Conservation (phyloP, 768 basidiomycete species). For the Rhodocollybia butyracea region DNA sequence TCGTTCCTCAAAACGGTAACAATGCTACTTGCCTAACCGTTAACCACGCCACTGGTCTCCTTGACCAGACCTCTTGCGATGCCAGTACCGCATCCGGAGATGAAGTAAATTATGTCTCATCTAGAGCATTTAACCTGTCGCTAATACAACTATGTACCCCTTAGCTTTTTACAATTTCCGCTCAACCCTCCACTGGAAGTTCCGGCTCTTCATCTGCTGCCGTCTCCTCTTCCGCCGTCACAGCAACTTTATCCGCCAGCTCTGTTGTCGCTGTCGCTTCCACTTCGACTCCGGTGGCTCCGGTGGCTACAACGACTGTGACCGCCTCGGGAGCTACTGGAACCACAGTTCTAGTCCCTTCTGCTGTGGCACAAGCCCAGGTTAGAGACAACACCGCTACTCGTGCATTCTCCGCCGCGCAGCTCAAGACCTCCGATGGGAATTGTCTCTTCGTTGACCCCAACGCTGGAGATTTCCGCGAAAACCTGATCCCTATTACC, state of each 20-base stretch:
- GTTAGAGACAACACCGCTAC: conserved; percentile 20
- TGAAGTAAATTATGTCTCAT: conserved; percentile 8
- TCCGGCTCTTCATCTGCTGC: neutral
- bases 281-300: neutral
- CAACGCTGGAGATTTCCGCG: conserved; percentile 18
- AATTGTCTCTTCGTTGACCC: conserved; percentile 16
- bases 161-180: conserved; percentile 20
- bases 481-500: conserved; percentile 18
- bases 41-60: conserved; percentile 7
- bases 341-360: conserved; percentile 13
- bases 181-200: neutral
- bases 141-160: too few species aligned
- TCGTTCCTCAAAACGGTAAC: conserved; percentile 16
- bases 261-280: neutral
- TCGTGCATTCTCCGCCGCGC: conserved; percentile 16
- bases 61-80: conserved; percentile 18
- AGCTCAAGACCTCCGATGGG: conserved; percentile 16
- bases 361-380: conserved; percentile 17
- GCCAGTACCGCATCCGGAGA: conserved; percentile 12
- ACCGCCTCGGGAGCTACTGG: conserved; percentile 1
- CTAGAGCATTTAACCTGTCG: neutral
- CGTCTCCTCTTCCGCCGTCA: neutral
- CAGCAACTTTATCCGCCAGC: neutral
- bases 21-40: conserved; percentile 15
- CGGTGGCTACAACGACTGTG: too few species aligned